Conservation (phyloP, 2,329 filamentous ascomycete genomes). For the Epichloe coenophiala region DNA sequence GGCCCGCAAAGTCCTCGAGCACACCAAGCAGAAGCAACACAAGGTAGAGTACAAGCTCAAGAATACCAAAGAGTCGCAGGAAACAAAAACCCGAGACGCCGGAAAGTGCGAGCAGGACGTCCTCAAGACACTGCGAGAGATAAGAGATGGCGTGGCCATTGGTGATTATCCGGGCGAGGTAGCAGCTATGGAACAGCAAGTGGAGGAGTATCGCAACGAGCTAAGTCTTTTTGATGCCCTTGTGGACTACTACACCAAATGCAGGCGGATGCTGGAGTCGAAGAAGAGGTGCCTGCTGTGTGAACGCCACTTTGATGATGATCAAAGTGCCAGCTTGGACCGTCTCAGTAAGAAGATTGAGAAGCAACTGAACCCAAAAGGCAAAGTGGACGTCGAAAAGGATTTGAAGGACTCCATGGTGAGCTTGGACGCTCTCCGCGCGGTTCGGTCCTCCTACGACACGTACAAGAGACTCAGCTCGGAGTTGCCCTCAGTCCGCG, state of each 20-base stretch:
- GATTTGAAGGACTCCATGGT: conserved; percentile 38
- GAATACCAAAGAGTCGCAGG: conserved; percentile 48
- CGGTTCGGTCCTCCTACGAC: conserved; percentile 56
- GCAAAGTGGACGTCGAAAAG: conserved; percentile 47
- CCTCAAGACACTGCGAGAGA: conserved; percentile 30
- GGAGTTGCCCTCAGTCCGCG: conserved; percentile 57
- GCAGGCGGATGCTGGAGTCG: conserved; percentile 49
- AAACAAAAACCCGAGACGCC: conserved; percentile 49
- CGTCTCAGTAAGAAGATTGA: conserved; percentile 55
- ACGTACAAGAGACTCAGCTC: conserved; percentile 55
- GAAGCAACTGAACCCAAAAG: conserved; percentile 45
- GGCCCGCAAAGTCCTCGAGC: conserved; percentile 57
- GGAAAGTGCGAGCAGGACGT: conserved; percentile 46
- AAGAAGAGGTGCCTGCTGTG: conserved; percentile 69
- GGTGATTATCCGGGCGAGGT: conserved; percentile 42
- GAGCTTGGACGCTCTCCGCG: conserved; percentile 45
- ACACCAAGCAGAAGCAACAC: conserved; percentile 56
- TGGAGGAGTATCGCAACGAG: conserved; percentile 49
- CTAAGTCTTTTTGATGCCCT: conserved; percentile 56
- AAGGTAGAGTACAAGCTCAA: conserved; percentile 63
- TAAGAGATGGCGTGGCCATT: conserved; percentile 31
- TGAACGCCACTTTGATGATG: conserved; percentile 51
- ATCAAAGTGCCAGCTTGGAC: conserved; percentile 41
- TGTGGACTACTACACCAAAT: conserved; percentile 57
- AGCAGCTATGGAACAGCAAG: conserved; percentile 38